A percentile compares a stretch with the other conserved stretches of the same genome.
These are phyloP conservation scores for Conidiobolus incongruus DNA, from an alignment of 371 early-diverging fungal genomes.

Conservation along the genomic window DNA sequence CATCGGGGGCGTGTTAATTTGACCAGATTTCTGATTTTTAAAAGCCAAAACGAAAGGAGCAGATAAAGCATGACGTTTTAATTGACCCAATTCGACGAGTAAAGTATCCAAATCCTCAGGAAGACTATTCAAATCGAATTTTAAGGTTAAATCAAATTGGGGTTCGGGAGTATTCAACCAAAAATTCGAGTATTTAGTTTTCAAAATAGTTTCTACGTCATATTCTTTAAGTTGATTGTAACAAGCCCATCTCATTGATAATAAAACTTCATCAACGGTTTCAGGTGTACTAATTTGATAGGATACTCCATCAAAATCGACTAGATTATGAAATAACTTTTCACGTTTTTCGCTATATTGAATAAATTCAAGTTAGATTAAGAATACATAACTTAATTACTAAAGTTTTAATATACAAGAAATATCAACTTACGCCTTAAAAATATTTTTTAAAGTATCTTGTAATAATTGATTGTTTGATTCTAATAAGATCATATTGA, in stretches of 20 bases:
- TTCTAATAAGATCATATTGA: conserved; percentile 36
- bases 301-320: conserved; percentile 88
- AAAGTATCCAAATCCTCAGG: conserved; percentile 45
- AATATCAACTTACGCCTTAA: conserved; percentile 21
- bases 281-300: conserved; percentile 59
- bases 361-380: not conserved
- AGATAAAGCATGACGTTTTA: conserved; percentile 82
- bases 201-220: conserved; percentile 59
- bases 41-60: conserved; percentile 88
- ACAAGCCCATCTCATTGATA: conserved; percentile 73
- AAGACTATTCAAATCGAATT: conserved; percentile 53
- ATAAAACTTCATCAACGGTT: conserved; percentile 30
- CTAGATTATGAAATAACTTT: conserved; percentile 52
- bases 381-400: conserved; percentile 18
- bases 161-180: conserved; percentile 32
- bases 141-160: conserved; percentile 65
- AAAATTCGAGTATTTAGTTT: conserved; percentile 55
- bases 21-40: conserved; percentile 47
- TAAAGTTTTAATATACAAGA: conserved; percentile 11
- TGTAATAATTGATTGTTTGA: conserved; percentile 41
- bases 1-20: conserved; percentile 49
- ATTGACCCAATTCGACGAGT: conserved; percentile 50
- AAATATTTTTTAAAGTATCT: conserved; percentile 25
- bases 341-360: conserved; percentile 53
- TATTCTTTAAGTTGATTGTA: conserved; percentile 46